A percentile compares a stretch with the other conserved stretches of the same genome.
Evolutionary conservation across 306 rosid species (phyloP).

Genomic region (Spatholobus suberectus): DNA sequence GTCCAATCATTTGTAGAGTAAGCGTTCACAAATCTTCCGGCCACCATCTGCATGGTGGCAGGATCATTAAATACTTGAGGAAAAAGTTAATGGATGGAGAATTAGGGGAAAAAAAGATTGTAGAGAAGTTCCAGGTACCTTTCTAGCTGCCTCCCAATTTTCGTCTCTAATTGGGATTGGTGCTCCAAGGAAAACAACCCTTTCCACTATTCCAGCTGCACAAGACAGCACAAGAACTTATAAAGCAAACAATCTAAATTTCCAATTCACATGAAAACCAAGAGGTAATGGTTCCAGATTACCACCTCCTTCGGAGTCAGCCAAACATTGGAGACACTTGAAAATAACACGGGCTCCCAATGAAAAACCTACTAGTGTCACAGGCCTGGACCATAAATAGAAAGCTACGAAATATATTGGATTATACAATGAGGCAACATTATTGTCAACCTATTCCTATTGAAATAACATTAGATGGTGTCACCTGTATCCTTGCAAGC

Average conservation of each 20-base stretch:
- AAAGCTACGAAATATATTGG: conserved; percentile 40
- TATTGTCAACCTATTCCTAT: conserved; percentile 36
- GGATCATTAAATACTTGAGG: conserved; percentile 21
- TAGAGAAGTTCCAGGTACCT: conserved; percentile 43
- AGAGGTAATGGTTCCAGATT: conserved; percentile 25
- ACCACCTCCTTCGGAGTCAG: conserved; percentile 62
- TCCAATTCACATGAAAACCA: conserved; percentile 34
- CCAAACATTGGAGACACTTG: conserved; percentile 68
- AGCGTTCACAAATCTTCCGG: conserved; percentile 77
- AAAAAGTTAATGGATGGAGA: conserved; percentile 9
- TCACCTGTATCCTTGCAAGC: conserved; percentile 75
- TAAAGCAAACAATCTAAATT: conserved; percentile 14
- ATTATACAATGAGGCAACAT: conserved; percentile 31
- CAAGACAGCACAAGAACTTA: conserved; percentile 27
- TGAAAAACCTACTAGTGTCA: conserved; percentile 69
- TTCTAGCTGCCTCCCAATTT: conserved; percentile 65
- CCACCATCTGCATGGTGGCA: conserved; percentile 60
- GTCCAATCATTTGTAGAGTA: conserved; percentile 70
- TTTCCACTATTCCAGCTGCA: conserved; percentile 71
- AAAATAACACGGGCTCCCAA: conserved; percentile 74
- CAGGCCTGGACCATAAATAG: conserved; percentile 67
- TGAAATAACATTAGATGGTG: conserved; percentile 43
- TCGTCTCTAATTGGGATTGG: conserved; percentile 65
- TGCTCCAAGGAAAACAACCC: conserved; percentile 77
- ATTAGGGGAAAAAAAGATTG: neutral